A percentile compares a stretch with the other conserved stretches of the same genome.
These are phyloP conservation scores for Thalassiosira ordinaria DNA, from an alignment of 352 stramenopile species.

Conservation along the genomic window DNA sequence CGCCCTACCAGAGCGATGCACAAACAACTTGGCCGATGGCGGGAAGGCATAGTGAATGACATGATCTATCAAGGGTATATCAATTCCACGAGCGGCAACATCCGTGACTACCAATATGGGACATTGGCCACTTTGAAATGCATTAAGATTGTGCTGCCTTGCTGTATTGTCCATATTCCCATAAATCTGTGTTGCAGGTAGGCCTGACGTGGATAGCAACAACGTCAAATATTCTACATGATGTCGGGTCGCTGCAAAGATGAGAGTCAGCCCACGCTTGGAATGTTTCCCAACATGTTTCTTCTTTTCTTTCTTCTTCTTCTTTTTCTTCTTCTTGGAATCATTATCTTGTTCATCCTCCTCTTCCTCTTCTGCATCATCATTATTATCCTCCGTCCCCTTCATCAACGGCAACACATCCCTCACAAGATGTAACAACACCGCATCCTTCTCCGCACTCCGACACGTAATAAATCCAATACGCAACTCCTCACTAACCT, in stretches of 20 bases:
- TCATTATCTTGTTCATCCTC: constrained; percentile 37
- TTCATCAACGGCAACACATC: constrained; percentile 90
- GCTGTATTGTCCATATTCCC: constrained; percentile 96
- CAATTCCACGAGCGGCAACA: constrained; percentile 97
- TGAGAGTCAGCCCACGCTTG: constrained; percentile 90
- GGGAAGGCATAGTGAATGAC: constrained; percentile 99
- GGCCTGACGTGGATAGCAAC: constrained; percentile 88
- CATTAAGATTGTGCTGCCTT: constrained; percentile 91
- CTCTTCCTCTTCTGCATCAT: constrained; percentile 30
- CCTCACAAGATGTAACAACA: constrained; percentile 95
- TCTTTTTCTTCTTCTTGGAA: constrained; percentile 35
- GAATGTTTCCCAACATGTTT: constrained; percentile 54
- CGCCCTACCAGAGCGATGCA: constrained; percentile 96
- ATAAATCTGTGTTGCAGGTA: constrained; percentile 92
- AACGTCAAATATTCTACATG: constrained; percentile 98
- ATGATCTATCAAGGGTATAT: constrained; percentile 96
- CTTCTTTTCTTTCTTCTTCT: constrained; percentile 76
- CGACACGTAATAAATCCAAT: constrained; percentile 97
- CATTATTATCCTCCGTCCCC: constrained; percentile 29
- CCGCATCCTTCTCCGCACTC: constrained; percentile 93
- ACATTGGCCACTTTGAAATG: constrained; percentile 92
- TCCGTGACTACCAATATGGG: constrained; percentile 99
- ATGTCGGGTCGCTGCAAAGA: constrained; percentile 98
- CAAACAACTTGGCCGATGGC: constrained; percentile 85
- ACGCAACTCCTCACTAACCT: constrained; percentile 97